Base-by-base conservation (phyloP, 176 grass and related monocot genomes). In the Chrysopogon serrulatus region DNA sequence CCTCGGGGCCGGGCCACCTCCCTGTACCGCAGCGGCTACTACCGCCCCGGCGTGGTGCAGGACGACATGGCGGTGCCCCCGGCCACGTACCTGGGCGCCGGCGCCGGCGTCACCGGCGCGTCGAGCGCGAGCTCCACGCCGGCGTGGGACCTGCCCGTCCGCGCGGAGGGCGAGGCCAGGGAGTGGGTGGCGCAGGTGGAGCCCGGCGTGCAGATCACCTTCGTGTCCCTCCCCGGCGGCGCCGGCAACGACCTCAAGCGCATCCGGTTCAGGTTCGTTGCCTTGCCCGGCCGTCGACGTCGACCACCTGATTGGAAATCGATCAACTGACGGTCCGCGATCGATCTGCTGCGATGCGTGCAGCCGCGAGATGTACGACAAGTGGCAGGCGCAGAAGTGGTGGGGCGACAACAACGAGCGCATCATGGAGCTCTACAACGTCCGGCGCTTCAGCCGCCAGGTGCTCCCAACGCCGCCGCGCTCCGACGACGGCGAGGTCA, bases 111-210 rank as follows among this genome's bases (percentile, higher is more conserved):
- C 44, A 16, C 47, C 53, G 53, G 35, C 42, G 40, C 76, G 71
- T 69, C 64, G 28, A 77, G 65, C 81, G 83, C 89, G 34, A 85
- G 85, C 82, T 87, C 90, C 62, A 88, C 90, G 1, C 78, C 90
- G 47, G 85, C 90, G 71, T 81, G 65, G 88, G 84, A 73, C 45
- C 18, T 68, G n/a, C 9, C 56, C 7, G 62, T 1, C 10, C 60
- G 56, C 35, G 9, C 74, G 33, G 85, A 85, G 17, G 78, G 83
- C 31, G 88, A 83, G 59, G 79, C 65, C 17, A 32, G 88, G 66
- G 96, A 99, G 83, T 96, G 96, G 96, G 81, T 91, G 83, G 93
- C 96, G 39, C 96, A 99, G 80, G 96, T 99, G 6, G 96, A 99
- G 86, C 93, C 93, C 7, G 96, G 96, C 2, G 93, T 99, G 66